These are phyloP conservation scores for Cryptococcus sp. DNA, from an alignment of 1,284 basidiomycete genomes.

Conservation along the genomic window DNA sequence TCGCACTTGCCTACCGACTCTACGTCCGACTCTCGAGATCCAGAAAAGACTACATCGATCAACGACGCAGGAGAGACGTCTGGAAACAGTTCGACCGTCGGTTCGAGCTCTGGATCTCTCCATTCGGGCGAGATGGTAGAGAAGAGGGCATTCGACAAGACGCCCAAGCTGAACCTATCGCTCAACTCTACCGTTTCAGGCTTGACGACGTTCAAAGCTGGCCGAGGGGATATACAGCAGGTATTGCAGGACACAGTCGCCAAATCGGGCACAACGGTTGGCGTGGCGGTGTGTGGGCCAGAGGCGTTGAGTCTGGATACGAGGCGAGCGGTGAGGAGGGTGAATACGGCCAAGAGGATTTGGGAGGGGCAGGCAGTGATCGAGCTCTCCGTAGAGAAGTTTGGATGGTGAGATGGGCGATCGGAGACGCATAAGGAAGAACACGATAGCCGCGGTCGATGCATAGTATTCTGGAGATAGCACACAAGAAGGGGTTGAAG, in stretches of 20 bases:
- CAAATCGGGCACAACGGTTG: constrained; percentile 1
- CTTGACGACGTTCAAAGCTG: constrained; percentile 7
- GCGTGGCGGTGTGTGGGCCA: constrained; percentile 24
- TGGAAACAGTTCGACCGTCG: background rate
- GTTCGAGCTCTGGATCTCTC: background rate
- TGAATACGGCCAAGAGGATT: constrained; percentile 16
- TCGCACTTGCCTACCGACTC: no score
- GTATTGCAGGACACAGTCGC: constrained; percentile 10
- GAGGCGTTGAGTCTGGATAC: constrained; percentile 14
- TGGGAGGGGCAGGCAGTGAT: constrained; percentile 22
- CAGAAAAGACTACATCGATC: background rate
- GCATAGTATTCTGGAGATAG: no score
- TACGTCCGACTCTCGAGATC: background rate
- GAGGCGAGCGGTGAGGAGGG: constrained; percentile 15
- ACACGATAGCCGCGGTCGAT: no score
- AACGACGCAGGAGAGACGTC: no score
- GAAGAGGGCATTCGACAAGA: background rate
- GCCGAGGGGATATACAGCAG: constrained; percentile 9
- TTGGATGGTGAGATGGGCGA: constrained; percentile 22
- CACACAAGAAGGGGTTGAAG: no score
- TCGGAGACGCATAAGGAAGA: no score
- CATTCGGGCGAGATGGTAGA: background rate
- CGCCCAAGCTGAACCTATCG: background rate
- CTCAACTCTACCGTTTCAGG: background rate
- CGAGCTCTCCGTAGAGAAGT: constrained; percentile 23